Evolutionary conservation across 805 yeast species (phyloP), one percentile per base, ranked within the genome.

Genomic region (Pachysolen tannophilus): DNA sequence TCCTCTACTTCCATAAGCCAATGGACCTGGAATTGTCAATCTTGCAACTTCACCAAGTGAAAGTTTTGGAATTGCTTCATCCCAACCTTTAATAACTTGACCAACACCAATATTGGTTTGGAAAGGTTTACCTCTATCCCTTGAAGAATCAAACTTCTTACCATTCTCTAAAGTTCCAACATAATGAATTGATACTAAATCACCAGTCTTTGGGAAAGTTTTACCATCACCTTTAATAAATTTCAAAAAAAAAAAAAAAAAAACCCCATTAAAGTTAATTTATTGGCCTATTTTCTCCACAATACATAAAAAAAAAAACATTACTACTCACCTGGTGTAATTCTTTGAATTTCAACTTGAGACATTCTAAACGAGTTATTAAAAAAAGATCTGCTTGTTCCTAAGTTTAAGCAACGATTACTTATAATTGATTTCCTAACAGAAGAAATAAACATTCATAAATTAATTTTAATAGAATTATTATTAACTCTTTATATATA

Each of bases 41-140:
- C 82, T 73, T 34, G 97, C 95, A 70, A 82, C 83, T 65, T 92
- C 86, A 52, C 97, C 97, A 34, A 87, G 73, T 35, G 94, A 82
- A 58, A 90, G 71, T 63, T 87, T 78, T 37, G 97, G 95, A 58
- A 87, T 85, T 43, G 88, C 95, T 53, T 77, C 83, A 55, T 88
- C 97, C 97, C 97, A 90, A 47, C 97, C 97, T 56, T 78, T 77
- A 66, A 90, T 90, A 48, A 90, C 97, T 66, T 82, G 94, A 46
- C 97, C 96, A 47, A 84, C 94, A 61, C 97, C 97, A 56, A 90
- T 85, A 63, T 69, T 65, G 61, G 94, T 82, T 61, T 85, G 90
- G 79, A 90, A 90, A 47, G 97, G 96, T 61, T 82, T 77, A 55
- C 92, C 92, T 67, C 97, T 81, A 71, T 86, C 95, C 50, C 87